These are phyloP conservation scores for Cryptococcus hybrid DNA, from an alignment of 1,284 basidiomycete species.

Conservation along the genomic window DNA sequence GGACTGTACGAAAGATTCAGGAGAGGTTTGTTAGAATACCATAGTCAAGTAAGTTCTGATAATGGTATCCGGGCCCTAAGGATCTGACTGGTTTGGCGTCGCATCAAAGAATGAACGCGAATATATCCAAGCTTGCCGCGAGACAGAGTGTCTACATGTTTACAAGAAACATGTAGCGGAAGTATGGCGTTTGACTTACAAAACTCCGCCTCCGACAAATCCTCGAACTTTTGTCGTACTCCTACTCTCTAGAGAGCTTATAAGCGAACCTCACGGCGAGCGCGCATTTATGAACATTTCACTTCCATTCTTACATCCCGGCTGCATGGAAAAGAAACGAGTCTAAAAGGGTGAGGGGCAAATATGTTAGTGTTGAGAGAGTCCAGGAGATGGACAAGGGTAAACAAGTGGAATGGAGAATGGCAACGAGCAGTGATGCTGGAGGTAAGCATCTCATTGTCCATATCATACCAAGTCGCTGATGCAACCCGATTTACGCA, in stretches of 20 bases:
- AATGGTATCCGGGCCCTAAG: not conserved
- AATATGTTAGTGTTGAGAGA: slow-evolving; percentile 46
- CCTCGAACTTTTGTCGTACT: slow-evolving; percentile 48
- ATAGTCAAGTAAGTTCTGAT: slow-evolving; percentile 29
- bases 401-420: slow-evolving; percentile 42
- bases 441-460: slow-evolving; percentile 31
- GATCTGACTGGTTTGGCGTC: not conserved
- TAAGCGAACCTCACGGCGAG: slow-evolving; percentile 26
- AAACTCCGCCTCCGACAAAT: slow-evolving; percentile 44
- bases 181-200: slow-evolving; percentile 47
- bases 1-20: slow-evolving; percentile 44
- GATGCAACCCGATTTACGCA: not conserved
- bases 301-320: slow-evolving; percentile 43
- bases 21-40: slow-evolving; percentile 42
- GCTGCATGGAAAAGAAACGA: slow-evolving; percentile 40
- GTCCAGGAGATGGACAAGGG: slow-evolving; percentile 37
- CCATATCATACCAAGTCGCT: not conserved
- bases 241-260: slow-evolving; percentile 35
- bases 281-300: slow-evolving; percentile 47
- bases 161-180: slow-evolving; percentile 43
- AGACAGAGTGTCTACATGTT: slow-evolving; percentile 43
- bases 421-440: slow-evolving; percentile 47
- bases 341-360: slow-evolving; percentile 40
- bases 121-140: slow-evolving; percentile 45
- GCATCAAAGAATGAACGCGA: slow-evolving; percentile 29